A percentile compares a stretch with the other conserved stretches of the same genome.
These are phyloP conservation scores for Inosperma sp. DNA, from an alignment of 768 basidiomycete genomes.

Conservation along the genomic window DNA sequence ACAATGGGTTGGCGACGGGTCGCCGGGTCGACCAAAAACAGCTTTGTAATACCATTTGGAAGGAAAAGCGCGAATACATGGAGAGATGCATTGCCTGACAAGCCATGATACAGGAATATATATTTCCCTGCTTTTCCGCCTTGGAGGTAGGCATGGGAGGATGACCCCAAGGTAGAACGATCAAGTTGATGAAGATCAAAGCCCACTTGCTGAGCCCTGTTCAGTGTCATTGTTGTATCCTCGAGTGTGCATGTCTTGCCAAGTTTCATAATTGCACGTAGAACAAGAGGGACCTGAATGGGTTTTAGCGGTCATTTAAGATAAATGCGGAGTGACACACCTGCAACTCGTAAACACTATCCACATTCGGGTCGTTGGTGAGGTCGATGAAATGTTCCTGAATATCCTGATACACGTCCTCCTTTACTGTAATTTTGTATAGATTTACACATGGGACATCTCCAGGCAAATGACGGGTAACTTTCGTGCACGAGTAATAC, in stretches of 20 bases:
- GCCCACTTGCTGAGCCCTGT: constrained; percentile 73
- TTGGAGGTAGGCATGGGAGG: constrained; percentile 68
- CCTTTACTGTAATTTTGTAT: constrained; percentile 77
- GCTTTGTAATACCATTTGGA: constrained; percentile 60
- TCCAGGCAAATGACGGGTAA: constrained; percentile 74
- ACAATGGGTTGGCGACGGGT: constrained; percentile 79
- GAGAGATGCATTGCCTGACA: constrained; percentile 63
- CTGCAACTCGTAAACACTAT: constrained; percentile 92
- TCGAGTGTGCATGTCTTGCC: constrained; percentile 78
- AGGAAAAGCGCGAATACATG: constrained; percentile 89
- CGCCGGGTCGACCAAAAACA: constrained; percentile 90
- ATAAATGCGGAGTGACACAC: constrained; percentile 35
- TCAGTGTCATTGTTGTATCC: constrained; percentile 67
- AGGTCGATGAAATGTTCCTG: constrained; percentile 91
- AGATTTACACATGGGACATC: constrained; percentile 73
- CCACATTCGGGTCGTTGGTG: constrained; percentile 90
- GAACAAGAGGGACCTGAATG: constrained; percentile 69
- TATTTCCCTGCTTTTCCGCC: constrained; percentile 68
- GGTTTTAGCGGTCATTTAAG: constrained; percentile 2
- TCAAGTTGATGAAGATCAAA: constrained; percentile 83
- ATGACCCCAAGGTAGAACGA: constrained; percentile 49
- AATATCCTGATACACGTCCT: constrained; percentile 77
- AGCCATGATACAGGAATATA: constrained; percentile 85
- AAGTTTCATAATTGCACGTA: constrained; percentile 76
- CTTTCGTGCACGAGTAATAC: constrained; percentile 66